These are phyloP conservation scores for Berberis thunbergii DNA, from an alignment of 164 flowering plant species.

Conservation along the genomic window DNA sequence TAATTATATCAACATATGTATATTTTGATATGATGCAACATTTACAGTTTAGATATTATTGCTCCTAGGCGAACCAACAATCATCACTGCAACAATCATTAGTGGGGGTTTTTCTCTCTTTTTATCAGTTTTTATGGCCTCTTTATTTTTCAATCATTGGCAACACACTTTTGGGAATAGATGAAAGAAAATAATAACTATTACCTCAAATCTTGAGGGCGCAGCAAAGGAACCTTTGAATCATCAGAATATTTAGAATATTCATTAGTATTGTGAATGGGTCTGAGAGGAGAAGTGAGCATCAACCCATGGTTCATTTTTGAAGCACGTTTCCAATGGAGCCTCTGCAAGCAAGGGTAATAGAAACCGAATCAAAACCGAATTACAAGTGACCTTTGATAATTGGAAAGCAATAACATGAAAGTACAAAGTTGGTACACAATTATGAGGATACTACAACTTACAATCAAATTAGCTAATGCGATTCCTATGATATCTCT, in stretches of 20 bases:
- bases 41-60: no score
- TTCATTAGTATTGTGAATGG: constrained; percentile 24
- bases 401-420: no score
- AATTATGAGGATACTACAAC: constrained; percentile 4
- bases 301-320: constrained; percentile 53
- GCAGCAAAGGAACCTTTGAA: constrained; percentile 38
- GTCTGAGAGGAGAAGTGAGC: constrained; percentile 64
- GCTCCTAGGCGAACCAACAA: no score
- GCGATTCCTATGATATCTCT: constrained; percentile 67
- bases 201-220: constrained; percentile 64
- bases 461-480: constrained; percentile 65
- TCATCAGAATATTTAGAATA: constrained; percentile 16
- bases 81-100: no score
- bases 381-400: background rate
- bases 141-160: no score
- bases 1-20: no score
- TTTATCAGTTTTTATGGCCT: no score
- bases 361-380: background rate
- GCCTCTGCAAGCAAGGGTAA: constrained; percentile 33
- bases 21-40: no score
- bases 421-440: no score
- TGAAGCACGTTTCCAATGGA: constrained; percentile 78
- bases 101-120: no score
- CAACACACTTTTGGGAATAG: no score
- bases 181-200: background rate